These are phyloP conservation scores for Spergularia azorica DNA, from an alignment of 179 eudicot genomes.

Conservation along the genomic window DNA sequence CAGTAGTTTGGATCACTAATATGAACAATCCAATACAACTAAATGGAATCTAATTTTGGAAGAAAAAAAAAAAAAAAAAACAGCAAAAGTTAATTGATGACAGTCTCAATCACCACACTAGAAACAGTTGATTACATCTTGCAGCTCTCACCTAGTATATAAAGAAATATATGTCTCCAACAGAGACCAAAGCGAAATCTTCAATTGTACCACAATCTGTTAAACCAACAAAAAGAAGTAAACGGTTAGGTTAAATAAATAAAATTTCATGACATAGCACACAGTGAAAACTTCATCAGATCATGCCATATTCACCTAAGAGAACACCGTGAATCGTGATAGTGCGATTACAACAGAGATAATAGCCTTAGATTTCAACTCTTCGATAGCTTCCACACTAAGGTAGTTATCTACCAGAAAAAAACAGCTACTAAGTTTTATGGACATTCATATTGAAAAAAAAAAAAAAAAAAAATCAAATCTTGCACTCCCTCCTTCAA, in stretches of 20 bases:
- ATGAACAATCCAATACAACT: background rate
- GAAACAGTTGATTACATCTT: constrained; percentile 8
- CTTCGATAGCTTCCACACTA: background rate
- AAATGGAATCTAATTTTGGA: background rate
- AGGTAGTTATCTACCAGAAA: constrained; percentile 19
- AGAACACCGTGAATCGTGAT: background rate
- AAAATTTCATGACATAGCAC: background rate
- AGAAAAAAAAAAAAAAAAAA: background rate
- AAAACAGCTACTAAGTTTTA: background rate
- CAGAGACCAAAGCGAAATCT: background rate
- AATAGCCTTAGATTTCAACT: constrained; percentile 10
- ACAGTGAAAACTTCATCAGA: background rate
- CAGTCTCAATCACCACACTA: background rate
- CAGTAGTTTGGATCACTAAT: background rate
- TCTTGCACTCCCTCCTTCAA: background rate
- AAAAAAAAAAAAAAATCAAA: too few species aligned
- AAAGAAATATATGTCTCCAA: background rate
- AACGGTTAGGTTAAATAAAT: background rate
- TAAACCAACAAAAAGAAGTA: constrained; percentile 1
- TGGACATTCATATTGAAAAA: too few species aligned
- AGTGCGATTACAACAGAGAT: constrained; percentile 10
- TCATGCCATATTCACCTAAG: constrained; percentile 24
- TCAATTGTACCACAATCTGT: constrained; percentile 1
- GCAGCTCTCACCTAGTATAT: constrained; percentile 11
- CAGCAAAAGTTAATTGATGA: background rate